A percentile compares a stretch with the other conserved stretches of the same genome.
phyloP scores from a whole-genome alignment of 495 filamentous ascomycete species.

The Penicillium nucicola region DNA sequence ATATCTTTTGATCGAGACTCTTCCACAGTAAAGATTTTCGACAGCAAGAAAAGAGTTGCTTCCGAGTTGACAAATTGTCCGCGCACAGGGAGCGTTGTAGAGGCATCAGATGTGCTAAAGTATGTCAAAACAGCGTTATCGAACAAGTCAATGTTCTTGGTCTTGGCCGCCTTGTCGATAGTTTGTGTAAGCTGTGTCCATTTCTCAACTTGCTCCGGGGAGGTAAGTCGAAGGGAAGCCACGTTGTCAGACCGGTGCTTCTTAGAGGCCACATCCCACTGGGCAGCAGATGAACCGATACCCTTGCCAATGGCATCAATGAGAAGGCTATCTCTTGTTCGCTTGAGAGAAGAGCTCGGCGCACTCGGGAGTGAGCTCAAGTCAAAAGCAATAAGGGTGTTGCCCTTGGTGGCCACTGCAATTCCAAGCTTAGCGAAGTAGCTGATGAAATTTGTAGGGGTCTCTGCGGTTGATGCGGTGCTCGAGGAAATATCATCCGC shows the following conservation, averaged over 20 bases:
- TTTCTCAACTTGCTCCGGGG: constrained; percentile 31
- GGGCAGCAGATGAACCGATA: constrained; percentile 34
- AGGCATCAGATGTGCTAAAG: constrained; percentile 23
- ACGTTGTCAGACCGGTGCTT: constrained; percentile 32
- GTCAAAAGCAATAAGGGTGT: constrained; percentile 58
- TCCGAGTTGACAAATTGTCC: constrained; percentile 37
- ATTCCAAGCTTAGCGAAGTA: constrained; percentile 63
- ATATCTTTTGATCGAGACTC: constrained; percentile 16
- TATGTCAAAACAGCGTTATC: constrained; percentile 38
- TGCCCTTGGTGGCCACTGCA: constrained; percentile 56
- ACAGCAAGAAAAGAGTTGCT: constrained; percentile 48
- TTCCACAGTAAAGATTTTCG: constrained; percentile 50
- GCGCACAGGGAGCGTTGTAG: constrained; percentile 17
- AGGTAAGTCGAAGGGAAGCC: constrained; percentile 29
- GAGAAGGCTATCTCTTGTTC: constrained; percentile 62
- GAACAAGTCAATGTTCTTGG: constrained; percentile 29
- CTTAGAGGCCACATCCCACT: constrained; percentile 34
- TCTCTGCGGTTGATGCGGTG: constrained; percentile 16
- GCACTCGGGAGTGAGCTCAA: constrained; percentile 53
- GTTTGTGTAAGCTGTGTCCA: constrained; percentile 34
- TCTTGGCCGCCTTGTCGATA: constrained; percentile 24
- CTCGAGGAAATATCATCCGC: constrained; percentile 38
- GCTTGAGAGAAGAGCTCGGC: constrained; percentile 49
- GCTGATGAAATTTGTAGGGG: constrained; percentile 42
- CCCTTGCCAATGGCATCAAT: constrained; percentile 68